phyloP scores from a whole-genome alignment of 805 yeast species.

The Spathaspora arborariae region DNA sequence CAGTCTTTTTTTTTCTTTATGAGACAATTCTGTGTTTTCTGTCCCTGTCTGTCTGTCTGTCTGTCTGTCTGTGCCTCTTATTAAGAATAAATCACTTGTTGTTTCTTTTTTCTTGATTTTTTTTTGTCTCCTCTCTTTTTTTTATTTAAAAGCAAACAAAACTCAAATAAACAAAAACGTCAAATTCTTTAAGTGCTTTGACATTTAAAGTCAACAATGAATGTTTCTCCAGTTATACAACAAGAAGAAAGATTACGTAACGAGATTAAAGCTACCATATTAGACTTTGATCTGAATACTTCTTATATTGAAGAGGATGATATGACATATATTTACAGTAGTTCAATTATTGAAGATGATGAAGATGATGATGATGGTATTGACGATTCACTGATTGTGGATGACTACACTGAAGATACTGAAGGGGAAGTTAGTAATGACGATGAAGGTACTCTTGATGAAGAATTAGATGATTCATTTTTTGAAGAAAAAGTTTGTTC shows the following conservation, averaged over 20 bases:
- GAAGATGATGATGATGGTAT: slow-evolving; percentile 16
- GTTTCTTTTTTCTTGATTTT: background rate
- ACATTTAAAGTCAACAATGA: background rate
- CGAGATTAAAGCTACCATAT: slow-evolving; percentile 6
- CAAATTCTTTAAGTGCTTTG: too few species aligned
- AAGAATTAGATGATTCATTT: slow-evolving; percentile 7
- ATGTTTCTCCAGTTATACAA: background rate
- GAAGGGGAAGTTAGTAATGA: slow-evolving; percentile 5
- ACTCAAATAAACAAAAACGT: too few species aligned
- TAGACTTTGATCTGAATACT: slow-evolving; percentile 18
- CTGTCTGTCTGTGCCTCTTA: background rate
- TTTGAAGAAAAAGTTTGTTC: slow-evolving; percentile 1
- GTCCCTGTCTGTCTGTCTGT: too few species aligned
- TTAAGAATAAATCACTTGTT: background rate
- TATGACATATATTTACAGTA: slow-evolving; percentile 28
- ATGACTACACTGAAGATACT: slow-evolving; percentile 10
- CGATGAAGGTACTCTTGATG: slow-evolving; percentile 7
- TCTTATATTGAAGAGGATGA: slow-evolving; percentile 39
- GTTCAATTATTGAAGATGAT: slow-evolving; percentile 16
- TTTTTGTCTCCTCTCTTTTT: background rate
- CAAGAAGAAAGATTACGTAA: slow-evolving; percentile 1
- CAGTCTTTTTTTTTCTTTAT: background rate
- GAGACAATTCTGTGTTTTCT: too few species aligned
- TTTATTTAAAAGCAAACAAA: background rate
- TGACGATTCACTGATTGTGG: slow-evolving; percentile 11